Base-by-base conservation (phyloP, 1,284 basidiomycete species). In the Termitomyces sp. region DNA sequence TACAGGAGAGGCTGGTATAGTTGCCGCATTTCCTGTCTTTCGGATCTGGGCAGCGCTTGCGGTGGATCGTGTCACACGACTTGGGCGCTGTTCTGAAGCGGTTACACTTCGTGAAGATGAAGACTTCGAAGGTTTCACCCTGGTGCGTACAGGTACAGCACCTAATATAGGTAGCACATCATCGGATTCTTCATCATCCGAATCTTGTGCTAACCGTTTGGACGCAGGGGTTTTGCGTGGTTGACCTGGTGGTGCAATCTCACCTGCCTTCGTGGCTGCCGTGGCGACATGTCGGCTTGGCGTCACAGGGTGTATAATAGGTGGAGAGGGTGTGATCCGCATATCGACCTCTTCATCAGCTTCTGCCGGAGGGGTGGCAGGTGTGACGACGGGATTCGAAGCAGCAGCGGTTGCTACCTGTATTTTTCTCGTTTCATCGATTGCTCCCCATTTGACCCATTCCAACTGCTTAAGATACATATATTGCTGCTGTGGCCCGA, bases 381-480 rank as follows among this genome's bases (percentile, higher is more conserved):
- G 90, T 26, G 86, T 83, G 36, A 88, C 77, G 33, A 89, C 67
- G 3, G 71, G 58, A 38, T 72, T 65, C 1, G 77, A 69, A 12
- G 76, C 72, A 1, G 73, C 63, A 8, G 74, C 73, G 2, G 70
- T 68, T 0, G 75, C 73, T 1, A 75, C 69, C 60, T 83, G 83
- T 24, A 72, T 66, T 58, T 74, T 78, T 62, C 79, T 78, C 56
- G 84, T 74, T 62, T 90, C 86, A 65, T 94, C 94, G 40, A 84
- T 76, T 3, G 91, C 91, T 5, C 92, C 87, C 94, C 94, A 97
- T 68, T 92, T 92, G 12, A 84, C 79, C 93, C 93, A 98, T 68
- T 94, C 92, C 58, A 95, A 75, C 68, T 97, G 94, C 72, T 95
- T 97, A 65, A 94, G 82, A 68, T 97, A 94, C 86, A 99, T 90